Evolutionary conservation across 1,139 yeast genomes (phyloP), one percentile per base, ranked within the genome.

Genomic region (Sugiyamaella grinbergsii): DNA sequence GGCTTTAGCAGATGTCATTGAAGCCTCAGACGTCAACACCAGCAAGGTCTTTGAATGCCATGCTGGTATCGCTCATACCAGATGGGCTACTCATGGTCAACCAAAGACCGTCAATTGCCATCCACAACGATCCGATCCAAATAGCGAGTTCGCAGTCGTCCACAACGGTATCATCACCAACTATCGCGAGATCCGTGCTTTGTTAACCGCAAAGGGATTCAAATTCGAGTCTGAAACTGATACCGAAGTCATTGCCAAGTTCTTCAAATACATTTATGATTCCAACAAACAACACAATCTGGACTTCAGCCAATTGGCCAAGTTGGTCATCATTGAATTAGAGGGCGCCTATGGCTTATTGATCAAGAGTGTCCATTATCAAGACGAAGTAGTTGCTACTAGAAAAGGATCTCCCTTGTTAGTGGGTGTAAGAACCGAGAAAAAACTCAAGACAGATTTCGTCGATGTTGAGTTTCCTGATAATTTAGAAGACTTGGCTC

Each of bases 61-160:
- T 67, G 93, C 84, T 54, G 98, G 96, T 68, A 93, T 94, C 69
- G 98, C 98, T 36, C 99, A 94, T 72, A 94, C 99, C 15, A 85
- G 99, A 77, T 94, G 99, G 99, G 98, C 99, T 43, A 94, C 99
- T 41, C 99, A 94, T 71, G 99, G 99, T 71, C 88, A 84, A 64
- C 98, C 98, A 52, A 81, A 80, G 63, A 81, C 78, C 54, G 67
- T 73, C 58, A 94, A 94, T 76, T 93, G 98, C 70, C 99, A 94
- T 69, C 99, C 99, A 48, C 98, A 93, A 68, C 77, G 94, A 62
- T 88, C 96, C 0, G 98, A 89, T 68, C 78, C 79, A 8, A 71
- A 73, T 49, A 85, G 85, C 60, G 96, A 91, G 69, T 94, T 94
- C 65, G 82, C 87, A 34, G 85, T 94, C 57, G 98, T 94, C 48